A percentile compares a stretch with the other conserved stretches of the same genome.
These are phyloP conservation scores for Chaetothyriales sp. DNA, from an alignment of 2,329 filamentous ascomycete species.

Conservation along the genomic window DNA sequence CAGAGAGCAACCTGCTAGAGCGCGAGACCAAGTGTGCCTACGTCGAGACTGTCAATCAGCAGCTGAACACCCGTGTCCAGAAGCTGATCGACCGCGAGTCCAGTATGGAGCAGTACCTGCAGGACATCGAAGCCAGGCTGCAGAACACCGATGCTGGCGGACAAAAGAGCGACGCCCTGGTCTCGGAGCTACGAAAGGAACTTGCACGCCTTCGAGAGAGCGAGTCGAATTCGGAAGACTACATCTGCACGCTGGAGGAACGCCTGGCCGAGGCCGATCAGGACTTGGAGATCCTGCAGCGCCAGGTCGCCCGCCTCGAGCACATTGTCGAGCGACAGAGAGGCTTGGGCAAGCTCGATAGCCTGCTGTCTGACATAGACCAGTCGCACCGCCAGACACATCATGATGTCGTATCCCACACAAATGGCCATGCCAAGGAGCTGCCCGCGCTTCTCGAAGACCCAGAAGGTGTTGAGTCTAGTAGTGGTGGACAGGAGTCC, in stretches of 20 bases:
- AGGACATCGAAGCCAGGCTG: constrained; percentile 78
- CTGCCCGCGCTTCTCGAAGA: constrained; percentile 30
- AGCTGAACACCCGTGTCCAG: constrained; percentile 77
- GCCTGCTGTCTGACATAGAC: constrained; percentile 78
- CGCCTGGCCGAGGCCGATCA: constrained; percentile 90
- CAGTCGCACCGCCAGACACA: constrained; percentile 48
- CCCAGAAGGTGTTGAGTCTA: constrained; percentile 29
- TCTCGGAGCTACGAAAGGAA: constrained; percentile 80
- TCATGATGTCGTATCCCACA: no score
- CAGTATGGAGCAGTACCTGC: constrained; percentile 82
- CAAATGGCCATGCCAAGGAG: constrained; percentile 6
- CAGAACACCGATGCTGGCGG: constrained; percentile 83
- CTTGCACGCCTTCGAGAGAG: constrained; percentile 76
- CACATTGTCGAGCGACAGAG: constrained; percentile 90
- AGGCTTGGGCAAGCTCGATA: constrained; percentile 87
- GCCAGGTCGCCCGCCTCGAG: constrained; percentile 84
- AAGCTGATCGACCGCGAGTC: constrained; percentile 84
- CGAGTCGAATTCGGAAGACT: constrained; percentile 81
- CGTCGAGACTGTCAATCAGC: constrained; percentile 76
- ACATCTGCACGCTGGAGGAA: constrained; percentile 92
- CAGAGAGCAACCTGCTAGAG: constrained; percentile 75
- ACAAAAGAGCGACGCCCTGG: constrained; percentile 76
- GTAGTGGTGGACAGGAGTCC: constrained; percentile 7
- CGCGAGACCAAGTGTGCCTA: constrained; percentile 90
- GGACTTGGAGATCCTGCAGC: constrained; percentile 90